Percentiles rank a stretch among this genome's conserved stretches.
These are phyloP conservation scores for Solanum megistacrolobum DNA, from an alignment of 257 asterid species.

Conservation along the genomic window DNA sequence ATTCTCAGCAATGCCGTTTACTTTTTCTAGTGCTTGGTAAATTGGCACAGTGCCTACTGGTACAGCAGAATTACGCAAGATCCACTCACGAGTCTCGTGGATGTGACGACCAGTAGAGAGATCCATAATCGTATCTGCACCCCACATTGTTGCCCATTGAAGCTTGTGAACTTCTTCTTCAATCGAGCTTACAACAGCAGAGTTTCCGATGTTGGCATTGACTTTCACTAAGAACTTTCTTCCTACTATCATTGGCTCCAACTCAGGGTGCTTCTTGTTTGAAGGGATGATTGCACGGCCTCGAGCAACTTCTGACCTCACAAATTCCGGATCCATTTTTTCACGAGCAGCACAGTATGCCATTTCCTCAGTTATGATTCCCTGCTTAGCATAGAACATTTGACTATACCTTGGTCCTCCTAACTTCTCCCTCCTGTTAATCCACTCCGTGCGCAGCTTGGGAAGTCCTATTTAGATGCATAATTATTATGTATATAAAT, in stretches of 20 bases:
- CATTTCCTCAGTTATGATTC: slow-evolving; percentile 91
- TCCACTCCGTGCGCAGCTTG: slow-evolving; percentile 79
- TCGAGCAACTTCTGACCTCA: slow-evolving; percentile 89
- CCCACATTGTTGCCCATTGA: slow-evolving; percentile 99
- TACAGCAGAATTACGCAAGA: slow-evolving; percentile 92
- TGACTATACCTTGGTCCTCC: slow-evolving; percentile 84
- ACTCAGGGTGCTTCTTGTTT: slow-evolving; percentile 80
- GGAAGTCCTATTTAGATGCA: slow-evolving; percentile 58
- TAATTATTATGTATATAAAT: not conserved
- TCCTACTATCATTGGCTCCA: slow-evolving; percentile 93
- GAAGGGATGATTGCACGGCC: slow-evolving; percentile 98
- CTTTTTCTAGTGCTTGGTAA: slow-evolving; percentile 92
- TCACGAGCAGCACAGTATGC: slow-evolving; percentile 93
- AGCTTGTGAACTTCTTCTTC: slow-evolving; percentile 98
- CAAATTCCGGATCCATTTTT: slow-evolving; percentile 79
- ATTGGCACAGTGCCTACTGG: slow-evolving; percentile 96
- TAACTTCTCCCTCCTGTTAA: slow-evolving; percentile 65
- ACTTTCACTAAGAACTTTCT: slow-evolving; percentile 94
- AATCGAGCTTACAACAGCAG: slow-evolving; percentile 89
- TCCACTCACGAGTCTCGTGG: slow-evolving; percentile 98
- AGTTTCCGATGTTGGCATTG: slow-evolving; percentile 91
- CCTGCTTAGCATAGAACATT: slow-evolving; percentile 92
- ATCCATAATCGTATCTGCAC: slow-evolving; percentile 94
- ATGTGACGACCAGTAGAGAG: slow-evolving; percentile 94
- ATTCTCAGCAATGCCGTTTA: slow-evolving; percentile 83